Evolutionary conservation across 1,139 yeast genomes (phyloP).

Genomic region (Candida smagusa): DNA sequence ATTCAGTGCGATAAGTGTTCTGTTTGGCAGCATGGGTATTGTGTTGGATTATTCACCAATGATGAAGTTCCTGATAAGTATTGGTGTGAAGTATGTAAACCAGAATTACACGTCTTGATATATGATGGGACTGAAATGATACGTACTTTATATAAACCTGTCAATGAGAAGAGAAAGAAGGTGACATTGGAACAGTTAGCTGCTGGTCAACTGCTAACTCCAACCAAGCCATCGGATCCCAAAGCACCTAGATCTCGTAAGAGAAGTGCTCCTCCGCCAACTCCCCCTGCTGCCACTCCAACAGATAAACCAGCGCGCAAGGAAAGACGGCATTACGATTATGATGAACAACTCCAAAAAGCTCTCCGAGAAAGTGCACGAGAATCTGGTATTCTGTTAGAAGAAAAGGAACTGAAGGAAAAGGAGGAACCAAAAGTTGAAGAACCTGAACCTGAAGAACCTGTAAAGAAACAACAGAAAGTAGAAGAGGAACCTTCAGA

Average conservation of each 20-base stretch:
- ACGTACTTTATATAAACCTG: conserved; percentile 49
- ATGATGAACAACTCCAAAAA: conserved; percentile 64
- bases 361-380: conserved; percentile 71
- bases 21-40: conserved; percentile 97
- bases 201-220: conserved; percentile 13
- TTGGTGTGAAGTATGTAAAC: conserved; percentile 89
- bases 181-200: conserved; percentile 25
- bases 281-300: conserved; percentile 5
- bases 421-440: conserved; percentile 9
- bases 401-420: conserved; percentile 12
- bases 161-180: conserved; percentile 45
- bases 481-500: conserved; percentile 13
- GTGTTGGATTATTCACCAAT: conserved; percentile 77
- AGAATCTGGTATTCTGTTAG: conserved; percentile 24
- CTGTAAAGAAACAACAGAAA: conserved; percentile 12
- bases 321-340: conserved; percentile 42
- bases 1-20: conserved; percentile 91
- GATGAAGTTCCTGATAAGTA: conserved; percentile 85
- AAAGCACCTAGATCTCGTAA: conserved; percentile 13
- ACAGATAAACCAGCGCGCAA: conserved; percentile 20
- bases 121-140: conserved; percentile 30
- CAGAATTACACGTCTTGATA: conserved; percentile 65
- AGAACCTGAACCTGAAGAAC: conserved; percentile 9
- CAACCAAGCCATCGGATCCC: conserved; percentile 4
- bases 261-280: conserved; percentile 1